Evolutionary conservation across 371 early-diverging fungal species (phyloP).

Genomic region (Mucor lusitanicus): DNA sequence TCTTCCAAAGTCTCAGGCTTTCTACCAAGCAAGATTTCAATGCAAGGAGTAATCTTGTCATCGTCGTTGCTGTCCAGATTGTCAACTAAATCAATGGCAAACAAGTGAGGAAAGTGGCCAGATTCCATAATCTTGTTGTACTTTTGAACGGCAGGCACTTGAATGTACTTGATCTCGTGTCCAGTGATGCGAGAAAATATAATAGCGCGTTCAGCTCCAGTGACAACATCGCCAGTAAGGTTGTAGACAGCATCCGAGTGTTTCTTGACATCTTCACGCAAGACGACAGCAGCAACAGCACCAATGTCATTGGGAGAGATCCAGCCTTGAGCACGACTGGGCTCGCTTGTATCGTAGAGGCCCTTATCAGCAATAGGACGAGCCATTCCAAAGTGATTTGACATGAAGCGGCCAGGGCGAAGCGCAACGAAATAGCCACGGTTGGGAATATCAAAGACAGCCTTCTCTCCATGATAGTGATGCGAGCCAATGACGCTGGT

Average conservation of each 20-base stretch:
- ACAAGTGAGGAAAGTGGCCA: neutral
- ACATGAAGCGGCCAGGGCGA: conserved; percentile 37
- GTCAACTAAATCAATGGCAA: conserved; percentile 3
- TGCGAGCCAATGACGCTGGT: neutral
- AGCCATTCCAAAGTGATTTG: conserved; percentile 16
- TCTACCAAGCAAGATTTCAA: conserved; percentile 11
- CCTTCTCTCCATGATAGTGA: conserved; percentile 31
- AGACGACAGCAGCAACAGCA: conserved; percentile 22
- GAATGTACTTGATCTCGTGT: conserved; percentile 7
- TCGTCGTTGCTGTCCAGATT: neutral
- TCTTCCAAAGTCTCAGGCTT: conserved; percentile 17
- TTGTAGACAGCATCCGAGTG: conserved; percentile 22
- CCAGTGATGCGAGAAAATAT: conserved; percentile 15
- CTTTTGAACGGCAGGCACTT: conserved; percentile 5
- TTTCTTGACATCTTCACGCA: conserved; percentile 21
- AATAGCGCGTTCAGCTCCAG: conserved; percentile 10
- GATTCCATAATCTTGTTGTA: conserved; percentile 10
- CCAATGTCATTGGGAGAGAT: conserved; percentile 32
- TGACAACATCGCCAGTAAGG: conserved; percentile 5
- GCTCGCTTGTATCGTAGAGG: conserved; percentile 5
- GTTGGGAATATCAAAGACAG: conserved; percentile 23
- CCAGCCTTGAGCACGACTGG: conserved; percentile 5
- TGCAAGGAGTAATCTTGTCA: neutral
- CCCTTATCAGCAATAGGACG: neutral
- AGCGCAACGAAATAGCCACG: conserved; percentile 28